Percentiles rank a stretch among this genome's conserved stretches.
Conservation (phyloP, 805 yeast species). For the Yamadazyma phyllophila region DNA sequence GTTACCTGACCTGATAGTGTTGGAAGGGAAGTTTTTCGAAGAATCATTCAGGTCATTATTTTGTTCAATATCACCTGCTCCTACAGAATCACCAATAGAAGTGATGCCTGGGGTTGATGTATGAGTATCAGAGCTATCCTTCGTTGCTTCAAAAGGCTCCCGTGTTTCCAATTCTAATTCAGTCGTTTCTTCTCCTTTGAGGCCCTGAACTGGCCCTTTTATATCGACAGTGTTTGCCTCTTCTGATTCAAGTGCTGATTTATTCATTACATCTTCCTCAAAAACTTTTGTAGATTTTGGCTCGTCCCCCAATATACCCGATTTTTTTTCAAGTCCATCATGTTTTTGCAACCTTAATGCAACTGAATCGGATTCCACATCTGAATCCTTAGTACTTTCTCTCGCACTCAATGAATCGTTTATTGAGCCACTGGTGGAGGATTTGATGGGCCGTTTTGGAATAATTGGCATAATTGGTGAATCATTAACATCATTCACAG, state of each 20-base stretch:
- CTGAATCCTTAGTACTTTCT: slow-evolving; percentile 9
- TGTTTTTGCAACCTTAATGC: neutral
- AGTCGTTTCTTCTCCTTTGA: neutral
- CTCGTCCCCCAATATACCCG: neutral
- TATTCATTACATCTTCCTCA: neutral
- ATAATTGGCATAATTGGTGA: slow-evolving; percentile 5
- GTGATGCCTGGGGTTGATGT: too few relatives aligned
- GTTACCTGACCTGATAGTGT: too few relatives aligned
- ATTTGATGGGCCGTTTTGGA: slow-evolving; percentile 11
- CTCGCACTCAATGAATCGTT: slow-evolving; percentile 8
- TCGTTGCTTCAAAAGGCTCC: too few relatives aligned
- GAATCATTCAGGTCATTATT: too few relatives aligned
- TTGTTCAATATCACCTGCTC: neutral
- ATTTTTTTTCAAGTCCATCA: neutral
- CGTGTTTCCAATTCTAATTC: too few relatives aligned
- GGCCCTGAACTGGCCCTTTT: neutral
- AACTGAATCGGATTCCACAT: neutral
- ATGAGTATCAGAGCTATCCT: too few relatives aligned
- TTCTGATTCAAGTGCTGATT: too few relatives aligned
- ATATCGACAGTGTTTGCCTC: too few relatives aligned
- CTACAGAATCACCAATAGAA: neutral
- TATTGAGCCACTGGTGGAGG: slow-evolving; percentile 1
- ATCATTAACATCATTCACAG: neutral
- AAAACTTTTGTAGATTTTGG: neutral
- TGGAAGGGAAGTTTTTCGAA: too few relatives aligned